Percentiles rank a stretch among this genome's conserved stretches.
Conservation (phyloP, 139 green algal species). For the Chlorella sp. region DNA sequence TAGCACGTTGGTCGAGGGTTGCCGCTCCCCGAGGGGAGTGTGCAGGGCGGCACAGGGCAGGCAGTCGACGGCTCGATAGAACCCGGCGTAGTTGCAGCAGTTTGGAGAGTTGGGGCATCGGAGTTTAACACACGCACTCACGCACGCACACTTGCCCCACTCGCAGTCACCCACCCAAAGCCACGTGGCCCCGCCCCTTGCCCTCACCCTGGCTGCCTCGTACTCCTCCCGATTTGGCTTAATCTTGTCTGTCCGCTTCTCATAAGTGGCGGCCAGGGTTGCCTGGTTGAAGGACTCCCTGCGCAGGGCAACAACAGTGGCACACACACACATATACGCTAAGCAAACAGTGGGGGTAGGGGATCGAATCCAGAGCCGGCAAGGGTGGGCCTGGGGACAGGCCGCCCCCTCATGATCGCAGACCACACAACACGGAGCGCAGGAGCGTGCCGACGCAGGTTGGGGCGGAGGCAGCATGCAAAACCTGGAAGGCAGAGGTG, state of each 20-base stretch:
- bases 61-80: no score
- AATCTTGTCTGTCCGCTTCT: constrained; percentile 82
- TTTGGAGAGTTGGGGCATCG: no score
- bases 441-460: background rate
- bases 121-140: no score
- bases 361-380: background rate
- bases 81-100: no score
- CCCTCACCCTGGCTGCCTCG: constrained; percentile 75
- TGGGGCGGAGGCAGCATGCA: no score
- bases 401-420: background rate
- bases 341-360: no score
- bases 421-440: background rate
- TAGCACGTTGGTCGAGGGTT: no score
- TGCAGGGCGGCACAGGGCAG: no score
- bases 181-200: background rate
- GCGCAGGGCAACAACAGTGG: background rate
- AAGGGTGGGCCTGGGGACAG: background rate
- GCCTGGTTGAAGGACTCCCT: constrained; percentile 79
- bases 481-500: no score
- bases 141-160: no score
- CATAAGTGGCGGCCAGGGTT: constrained; percentile 82
- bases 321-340: background rate
- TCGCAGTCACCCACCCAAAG: no score
- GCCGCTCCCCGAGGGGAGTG: no score
- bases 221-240: constrained; percentile 73